These are phyloP conservation scores for Fusarium sp. DNA, from an alignment of 2,329 filamentous ascomycete species.

Conservation along the genomic window DNA sequence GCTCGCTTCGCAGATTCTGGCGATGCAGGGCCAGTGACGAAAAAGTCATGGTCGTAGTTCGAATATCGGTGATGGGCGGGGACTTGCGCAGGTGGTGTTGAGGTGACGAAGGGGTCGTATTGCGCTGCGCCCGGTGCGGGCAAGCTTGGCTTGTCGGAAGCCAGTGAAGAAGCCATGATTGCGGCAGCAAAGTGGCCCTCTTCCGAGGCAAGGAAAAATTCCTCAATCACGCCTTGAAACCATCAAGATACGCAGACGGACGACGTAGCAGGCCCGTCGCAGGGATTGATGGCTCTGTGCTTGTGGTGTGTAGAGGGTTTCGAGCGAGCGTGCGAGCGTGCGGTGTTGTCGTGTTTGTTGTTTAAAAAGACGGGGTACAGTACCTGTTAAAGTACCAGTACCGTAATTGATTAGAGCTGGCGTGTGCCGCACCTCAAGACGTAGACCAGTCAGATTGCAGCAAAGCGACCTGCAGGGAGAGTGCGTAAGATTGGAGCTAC, in stretches of 20 bases:
- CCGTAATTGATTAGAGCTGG: slow-evolving; percentile 45
- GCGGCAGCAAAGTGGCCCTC: slow-evolving; percentile 43
- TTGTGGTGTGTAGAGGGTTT: slow-evolving; percentile 25
- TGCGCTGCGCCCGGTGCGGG: slow-evolving; percentile 53
- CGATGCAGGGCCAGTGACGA: slow-evolving; percentile 79
- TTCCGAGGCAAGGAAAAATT: slow-evolving; percentile 38
- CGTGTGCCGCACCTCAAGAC: slow-evolving; percentile 26
- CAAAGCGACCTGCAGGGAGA: slow-evolving; percentile 44
- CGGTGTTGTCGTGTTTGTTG: slow-evolving; percentile 43
- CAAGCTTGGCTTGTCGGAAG: slow-evolving; percentile 59
- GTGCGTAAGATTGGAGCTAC: slow-evolving; percentile 44
- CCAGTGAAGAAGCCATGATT: slow-evolving; percentile 61
- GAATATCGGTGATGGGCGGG: slow-evolving; percentile 78
- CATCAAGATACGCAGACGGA: slow-evolving; percentile 48
- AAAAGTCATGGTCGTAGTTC: slow-evolving; percentile 83
- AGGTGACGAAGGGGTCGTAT: slow-evolving; percentile 71
- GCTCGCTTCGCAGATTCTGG: slow-evolving; percentile 89
- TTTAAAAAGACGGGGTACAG: slow-evolving; percentile 34
- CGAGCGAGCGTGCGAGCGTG: slow-evolving; percentile 36
- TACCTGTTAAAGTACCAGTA: slow-evolving; percentile 35
- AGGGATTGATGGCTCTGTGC: slow-evolving; percentile 31
- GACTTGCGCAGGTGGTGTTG: slow-evolving; percentile 57
- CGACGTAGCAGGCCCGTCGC: slow-evolving; percentile 48
- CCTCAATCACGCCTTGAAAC: slow-evolving; percentile 47
- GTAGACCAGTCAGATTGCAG: slow-evolving; percentile 42